A percentile compares a stretch with the other conserved stretches of the same genome.
Evolutionary conservation across 139 green algal species (phyloP).

Genomic region (Volvox reticuliferus): DNA sequence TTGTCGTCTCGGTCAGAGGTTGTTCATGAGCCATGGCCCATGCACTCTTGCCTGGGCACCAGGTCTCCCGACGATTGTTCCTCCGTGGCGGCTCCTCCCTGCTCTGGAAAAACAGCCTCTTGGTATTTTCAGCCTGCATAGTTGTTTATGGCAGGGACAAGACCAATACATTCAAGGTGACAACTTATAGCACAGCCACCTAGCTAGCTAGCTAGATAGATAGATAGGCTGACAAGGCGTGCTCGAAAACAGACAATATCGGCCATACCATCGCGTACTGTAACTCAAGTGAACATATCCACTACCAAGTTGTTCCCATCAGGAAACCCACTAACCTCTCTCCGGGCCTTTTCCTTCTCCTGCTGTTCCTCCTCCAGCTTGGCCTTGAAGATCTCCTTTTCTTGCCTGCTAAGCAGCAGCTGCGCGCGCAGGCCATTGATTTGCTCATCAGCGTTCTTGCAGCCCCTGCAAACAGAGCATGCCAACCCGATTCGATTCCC

Average conservation of each 20-base stretch:
- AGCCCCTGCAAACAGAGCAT: not conserved
- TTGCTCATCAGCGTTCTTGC: slow-evolving; percentile 51
- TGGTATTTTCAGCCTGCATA: slow-evolving; percentile 63
- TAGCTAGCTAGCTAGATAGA: too few species aligned
- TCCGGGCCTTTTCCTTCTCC: slow-evolving; percentile 66
- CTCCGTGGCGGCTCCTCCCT: slow-evolving; percentile 29
- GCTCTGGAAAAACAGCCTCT: slow-evolving; percentile 71
- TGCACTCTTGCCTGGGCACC: slow-evolving; percentile 67
- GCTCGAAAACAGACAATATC: too few species aligned
- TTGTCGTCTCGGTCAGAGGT: not conserved
- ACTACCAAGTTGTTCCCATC: too few species aligned
- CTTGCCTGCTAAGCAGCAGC: slow-evolving; percentile 87
- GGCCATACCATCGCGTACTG: too few species aligned
- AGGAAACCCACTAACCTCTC: not conserved
- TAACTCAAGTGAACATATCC: too few species aligned
- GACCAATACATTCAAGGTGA: too few species aligned
- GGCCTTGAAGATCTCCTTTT: slow-evolving; percentile 84
- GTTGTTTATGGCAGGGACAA: not conserved
- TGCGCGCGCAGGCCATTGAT: slow-evolving; percentile 73
- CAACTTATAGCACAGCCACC: too few species aligned
- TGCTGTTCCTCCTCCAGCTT: slow-evolving; percentile 85
- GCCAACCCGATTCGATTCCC: too few species aligned
- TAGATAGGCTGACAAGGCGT: too few species aligned
- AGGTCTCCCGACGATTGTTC: slow-evolving; percentile 66
- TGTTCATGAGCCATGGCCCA: slow-evolving; percentile 47